Base-by-base conservation (phyloP, 345 rosid genomes). In the Chamaenerion angustifolium region DNA sequence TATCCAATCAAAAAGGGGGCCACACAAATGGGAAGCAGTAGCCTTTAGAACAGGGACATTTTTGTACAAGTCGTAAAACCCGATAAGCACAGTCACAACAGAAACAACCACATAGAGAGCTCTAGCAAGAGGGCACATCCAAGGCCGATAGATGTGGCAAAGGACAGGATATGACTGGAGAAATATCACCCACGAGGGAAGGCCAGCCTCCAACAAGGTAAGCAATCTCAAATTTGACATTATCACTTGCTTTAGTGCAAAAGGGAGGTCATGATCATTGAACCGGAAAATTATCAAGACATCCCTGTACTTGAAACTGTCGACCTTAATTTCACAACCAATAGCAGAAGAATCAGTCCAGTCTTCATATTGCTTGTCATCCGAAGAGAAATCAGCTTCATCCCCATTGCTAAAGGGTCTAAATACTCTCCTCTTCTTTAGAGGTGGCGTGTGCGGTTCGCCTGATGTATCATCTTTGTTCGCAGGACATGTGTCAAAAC, bases 121-220 rank as follows among this genome's bases (percentile, higher is more conserved):
- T 72, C 99, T 76, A 21, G 85, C 99, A 10, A 93, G 66, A 49
- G 85, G 97, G 67, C 97, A 88, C 97, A 93, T 93, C 99, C 99
- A 93, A 1, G 95, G 99, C 47, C 95, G 83, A 62, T 93, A 93
- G 16, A 85, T 69, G 71, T 88, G 88, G 62, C 94, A 77, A 57
- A 93, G 81, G 4, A 80, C 94, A 4, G 97, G 97, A 69, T 88
- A 93, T 51, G 99, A 93, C 60, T 93, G 97, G 48, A 93, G 94
- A 62, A 93, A 93, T 65, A 93, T 57, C 49, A 85, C 97, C 99
- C 99, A 93, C 16, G 99, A 83, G 43, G 99, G 97, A 59, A 93
- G 94, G 48, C 99, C 97, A 19, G 99, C 84, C 71, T 93, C 99
- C 49, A 88, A 66, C 45, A 93, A 65, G 61, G 92, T 88, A 55